phyloP scores from a whole-genome alignment of 2,329 filamentous ascomycete species.

The Fusarium cicatricum region DNA sequence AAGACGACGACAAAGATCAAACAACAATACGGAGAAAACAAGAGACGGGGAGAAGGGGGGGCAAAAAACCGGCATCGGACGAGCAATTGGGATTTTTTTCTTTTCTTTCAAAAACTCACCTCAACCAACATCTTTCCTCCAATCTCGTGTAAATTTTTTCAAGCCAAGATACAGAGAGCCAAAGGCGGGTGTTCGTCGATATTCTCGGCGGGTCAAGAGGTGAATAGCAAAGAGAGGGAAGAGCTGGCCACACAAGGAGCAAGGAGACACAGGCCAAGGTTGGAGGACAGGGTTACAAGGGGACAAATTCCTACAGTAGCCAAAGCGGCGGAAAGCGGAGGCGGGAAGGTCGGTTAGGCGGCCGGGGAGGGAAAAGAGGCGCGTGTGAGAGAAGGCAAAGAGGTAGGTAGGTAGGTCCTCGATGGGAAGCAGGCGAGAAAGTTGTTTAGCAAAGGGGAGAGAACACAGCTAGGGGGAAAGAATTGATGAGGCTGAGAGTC shows the following conservation, averaged over 20 bases:
- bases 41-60: constrained; percentile 1
- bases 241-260: constrained; percentile 23
- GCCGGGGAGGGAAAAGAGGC: not conserved
- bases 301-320: constrained; percentile 33
- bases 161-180: constrained; percentile 17
- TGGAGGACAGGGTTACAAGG: constrained; percentile 31
- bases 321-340: constrained; percentile 25
- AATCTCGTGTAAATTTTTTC: not conserved
- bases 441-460: not conserved
- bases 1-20: not conserved
- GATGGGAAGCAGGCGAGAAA: no score
- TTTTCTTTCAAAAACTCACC: constrained; percentile 43
- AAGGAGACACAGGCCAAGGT: constrained; percentile 11
- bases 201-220: not conserved
- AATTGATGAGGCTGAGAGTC: not conserved
- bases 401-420: not conserved
- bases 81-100: constrained; percentile 12
- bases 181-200: constrained; percentile 6
- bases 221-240: constrained; percentile 16
- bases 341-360: constrained; percentile 22
- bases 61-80: constrained; percentile 15
- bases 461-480: not conserved
- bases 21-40: constrained; percentile 7
- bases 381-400: not conserved
- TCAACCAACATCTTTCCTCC: constrained; percentile 47